Conservation (phyloP, 2,329 filamentous ascomycete species). For the Pyrenophora graminea region DNA sequence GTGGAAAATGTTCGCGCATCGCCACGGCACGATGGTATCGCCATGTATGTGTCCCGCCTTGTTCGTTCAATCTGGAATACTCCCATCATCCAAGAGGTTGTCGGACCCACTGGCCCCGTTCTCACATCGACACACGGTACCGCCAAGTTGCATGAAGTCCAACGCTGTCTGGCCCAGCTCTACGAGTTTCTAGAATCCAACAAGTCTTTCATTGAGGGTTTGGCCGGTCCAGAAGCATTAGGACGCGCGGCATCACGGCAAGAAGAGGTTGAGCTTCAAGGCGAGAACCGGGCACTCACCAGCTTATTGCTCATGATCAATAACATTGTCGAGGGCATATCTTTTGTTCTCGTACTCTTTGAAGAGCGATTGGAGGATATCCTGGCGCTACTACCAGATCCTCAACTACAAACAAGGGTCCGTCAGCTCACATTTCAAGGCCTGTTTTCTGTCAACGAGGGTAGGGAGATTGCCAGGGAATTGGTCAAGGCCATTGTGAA, state of each 20-base stretch:
- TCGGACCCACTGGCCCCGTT: slow-evolving; percentile 61
- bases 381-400: slow-evolving; percentile 70
- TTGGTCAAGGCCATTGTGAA: slow-evolving; percentile 98
- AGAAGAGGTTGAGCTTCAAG: slow-evolving; percentile 89
- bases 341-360: slow-evolving; percentile 91
- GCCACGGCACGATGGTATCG: slow-evolving; percentile 84
- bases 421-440: slow-evolving; percentile 82
- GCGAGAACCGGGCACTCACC: slow-evolving; percentile 89
- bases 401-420: slow-evolving; percentile 69
- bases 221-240: slow-evolving; percentile 89
- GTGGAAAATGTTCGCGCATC: slow-evolving; percentile 86
- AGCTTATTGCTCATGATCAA: slow-evolving; percentile 83
- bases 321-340: slow-evolving; percentile 93
- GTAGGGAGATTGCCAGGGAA: slow-evolving; percentile 88
- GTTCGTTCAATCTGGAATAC: slow-evolving; percentile 87
- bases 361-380: slow-evolving; percentile 93
- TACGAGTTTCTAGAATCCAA: slow-evolving; percentile 85
- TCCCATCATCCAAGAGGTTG: slow-evolving; percentile 66
- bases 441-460: slow-evolving; percentile 77
- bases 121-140: slow-evolving; percentile 70
- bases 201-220: slow-evolving; percentile 85
- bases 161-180: slow-evolving; percentile 78
- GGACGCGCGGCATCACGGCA: slow-evolving; percentile 77
- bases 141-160: slow-evolving; percentile 73
- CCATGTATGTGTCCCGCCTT: slow-evolving; percentile 85